Evolutionary conservation across 1,284 basidiomycete genomes (phyloP), one percentile per base, ranked within the genome.

Genomic region (Boletus semigastroideus): DNA sequence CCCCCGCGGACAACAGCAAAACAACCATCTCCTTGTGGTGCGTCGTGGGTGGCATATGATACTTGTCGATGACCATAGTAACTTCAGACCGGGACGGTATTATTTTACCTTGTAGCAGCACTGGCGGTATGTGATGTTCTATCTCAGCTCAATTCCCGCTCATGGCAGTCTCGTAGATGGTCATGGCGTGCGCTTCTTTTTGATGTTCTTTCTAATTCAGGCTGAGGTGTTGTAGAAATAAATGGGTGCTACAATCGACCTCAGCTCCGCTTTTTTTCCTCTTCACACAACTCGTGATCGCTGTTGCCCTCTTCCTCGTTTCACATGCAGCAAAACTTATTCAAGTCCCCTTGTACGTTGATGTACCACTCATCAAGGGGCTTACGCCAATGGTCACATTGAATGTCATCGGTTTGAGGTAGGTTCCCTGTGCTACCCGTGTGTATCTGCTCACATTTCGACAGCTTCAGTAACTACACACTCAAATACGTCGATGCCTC

Each of bases 401-500:
- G 57, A 94, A 87, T 59, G 84, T 93, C 37, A 64, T 92, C 36
- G 89, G 90, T 12, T 77, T 95, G 50, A 90, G 86, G 90, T 90
- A 62, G 41, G 75, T 60, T 37, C 12, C 13, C 42, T 5, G 5
- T 43, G 16, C 11, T 27, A 11, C 41, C 25, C 28, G 3, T 19
- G 27, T 28, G 10, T 25, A 34, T 31, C 44, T 33, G 19, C 36
- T 51, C 40, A 49, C 10, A 34, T 43, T 14, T 37, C 16, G 36
- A 41, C 65, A 92, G 88, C 61, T 90, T 91, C 69, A 92, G 90
- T 73, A 95, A 94, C 67, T 93, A 88, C 65, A 94, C 91, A 49
- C 79, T 94, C 44, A 90, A 93, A 82, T 91, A 87, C 63, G 92
- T 94, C 61, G 92, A 94, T 55, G 90, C 92, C 6, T 94, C 92